Base-by-base conservation (phyloP, 345 rosid genomes). In the Odontarrhena argentea region DNA sequence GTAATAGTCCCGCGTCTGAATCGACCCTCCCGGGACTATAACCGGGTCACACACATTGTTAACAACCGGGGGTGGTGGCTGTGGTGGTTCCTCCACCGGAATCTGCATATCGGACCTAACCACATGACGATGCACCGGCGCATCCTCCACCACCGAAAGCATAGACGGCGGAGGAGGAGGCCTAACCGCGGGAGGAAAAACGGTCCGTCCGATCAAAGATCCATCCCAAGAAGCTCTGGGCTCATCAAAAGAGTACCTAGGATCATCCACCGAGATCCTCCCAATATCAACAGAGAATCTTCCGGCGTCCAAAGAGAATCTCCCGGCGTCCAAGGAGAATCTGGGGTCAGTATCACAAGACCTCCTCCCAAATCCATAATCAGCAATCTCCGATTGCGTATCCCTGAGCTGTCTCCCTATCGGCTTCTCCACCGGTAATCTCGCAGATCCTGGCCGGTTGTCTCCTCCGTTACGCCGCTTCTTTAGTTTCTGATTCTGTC, bases 221-320 rank as follows among this genome's bases (percentile, higher is more conserved):
- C 99, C 97, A 41, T 95, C 99, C 96, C 99, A 91, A 0, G 96
- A 88, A 65, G 97, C 99, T 63, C 97, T 81, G 0, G 99, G 97
- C 83, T 91, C 97, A 45, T 94, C 99, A 28, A 91, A 84, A 1
- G 97, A 88, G 79, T 84, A 85, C 32, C 99, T 81, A 14, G 97
- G 86, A 44, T 95, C 96, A 62, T 94, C 99, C 3, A 79, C 60
- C 7, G 82, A 79, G 28, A 74, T 69, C 57, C 81, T 64, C 4
- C 78, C 78, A 75, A 83, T 70, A 1, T 75, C 79, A 8, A 75
- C 74, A 11, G 79, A 75, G 67, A 75, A 69, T 59, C 79, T 75
- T 9, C 79, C 78, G 46, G 91, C 95, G 70, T 89, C 88, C 4
- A 81, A 73, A 22, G 85, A 81, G 77, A 80, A 70, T 70, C 84